Conservation (phyloP, 108 stramenopile genomes). For the Fragilaria radians region DNA sequence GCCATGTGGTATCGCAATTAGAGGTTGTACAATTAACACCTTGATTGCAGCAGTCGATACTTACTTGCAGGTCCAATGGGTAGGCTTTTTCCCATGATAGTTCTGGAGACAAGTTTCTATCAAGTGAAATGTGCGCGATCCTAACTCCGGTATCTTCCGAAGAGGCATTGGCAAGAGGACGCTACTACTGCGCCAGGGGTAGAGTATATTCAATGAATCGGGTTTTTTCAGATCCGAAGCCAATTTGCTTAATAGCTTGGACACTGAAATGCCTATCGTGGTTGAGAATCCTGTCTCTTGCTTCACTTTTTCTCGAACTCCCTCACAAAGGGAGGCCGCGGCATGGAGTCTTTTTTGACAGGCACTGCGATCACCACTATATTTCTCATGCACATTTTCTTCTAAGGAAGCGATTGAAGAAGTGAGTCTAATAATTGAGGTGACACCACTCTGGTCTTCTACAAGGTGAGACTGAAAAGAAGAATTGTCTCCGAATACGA, state of each 20-base stretch:
- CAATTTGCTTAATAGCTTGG: conserved; percentile 45
- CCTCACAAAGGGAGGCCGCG: conserved; percentile 8
- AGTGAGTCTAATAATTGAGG: neutral
- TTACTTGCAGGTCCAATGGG: conserved; percentile 23
- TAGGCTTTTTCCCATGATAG: conserved; percentile 5
- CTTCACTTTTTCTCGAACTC: conserved; percentile 20
- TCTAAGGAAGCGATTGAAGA: neutral
- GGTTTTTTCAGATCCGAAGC: conserved; percentile 45
- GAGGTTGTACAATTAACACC: too few species aligned
- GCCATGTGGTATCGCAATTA: too few species aligned
- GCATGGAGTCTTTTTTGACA: conserved; percentile 19
- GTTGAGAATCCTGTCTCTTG: conserved; percentile 41
- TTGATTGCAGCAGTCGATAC: too few species aligned
- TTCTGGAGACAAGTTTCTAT: conserved; percentile 10
- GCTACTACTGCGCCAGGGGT: conserved; percentile 35
- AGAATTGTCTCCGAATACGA: too few species aligned
- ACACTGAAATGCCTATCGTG: conserved; percentile 39
- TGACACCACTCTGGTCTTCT: conserved; percentile 51
- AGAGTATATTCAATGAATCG: conserved; percentile 38
- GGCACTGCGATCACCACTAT: conserved; percentile 4
- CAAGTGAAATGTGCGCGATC: conserved; percentile 22
- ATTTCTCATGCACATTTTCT: conserved; percentile 11
- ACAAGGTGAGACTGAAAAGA: too few species aligned
- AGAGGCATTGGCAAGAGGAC: conserved; percentile 41
- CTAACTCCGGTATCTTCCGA: conserved; percentile 32